Evolutionary conservation across 2,329 filamentous ascomycete species (phyloP), one percentile per base, ranked within the genome.

Genomic region (Penicillium sclerotiorum): DNA sequence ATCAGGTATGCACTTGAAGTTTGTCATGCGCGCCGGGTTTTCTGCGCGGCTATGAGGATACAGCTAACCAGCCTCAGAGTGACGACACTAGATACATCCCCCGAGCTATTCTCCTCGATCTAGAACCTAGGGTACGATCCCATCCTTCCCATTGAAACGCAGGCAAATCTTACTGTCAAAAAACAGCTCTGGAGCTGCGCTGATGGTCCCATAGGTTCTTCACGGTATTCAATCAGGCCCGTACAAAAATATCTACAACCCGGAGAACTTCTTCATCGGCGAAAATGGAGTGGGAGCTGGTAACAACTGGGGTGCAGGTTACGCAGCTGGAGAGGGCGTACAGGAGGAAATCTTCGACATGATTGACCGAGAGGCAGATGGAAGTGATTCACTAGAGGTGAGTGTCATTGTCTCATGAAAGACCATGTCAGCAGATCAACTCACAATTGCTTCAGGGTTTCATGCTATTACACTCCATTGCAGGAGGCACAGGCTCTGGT

Each of bases 211-310:
- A 36, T 56, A 82, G 86, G 88, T 97, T 56, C 88, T 99, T 67
- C 89, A 97, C 68, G 79, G 85, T 54, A 99, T 99, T 61, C 93
- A 97, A 75, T 88, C 87, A 8, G 91, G 94, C 1, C 87, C 92
- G 0, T 99, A 99, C 79, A 90, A 88, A 72, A 97, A 99, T 71
- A 99, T 99, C 52, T 99, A 99, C 82, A 99, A 99, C 70, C 94
- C 94, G 0, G 94, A 99, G 74, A 99, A 99, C 78, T 96, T 97
- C 76, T 99, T 95, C 70, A 85, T 97, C 45, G 90, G 93, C 63
- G 95, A 96, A 71, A 88, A 93, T 74, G 94, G 94, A 50, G 85
- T 90, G 47, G 94, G 94, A 38, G 94, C 94, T 6, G 94, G 91
- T 38, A 99, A 99, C 74, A 99, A 97, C 72, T 99, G 94, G 94